Evolutionary conservation across 2,329 filamentous ascomycete genomes (phyloP), one percentile per base, ranked within the genome.

Genomic region (Colletotrichum zoysiae): DNA sequence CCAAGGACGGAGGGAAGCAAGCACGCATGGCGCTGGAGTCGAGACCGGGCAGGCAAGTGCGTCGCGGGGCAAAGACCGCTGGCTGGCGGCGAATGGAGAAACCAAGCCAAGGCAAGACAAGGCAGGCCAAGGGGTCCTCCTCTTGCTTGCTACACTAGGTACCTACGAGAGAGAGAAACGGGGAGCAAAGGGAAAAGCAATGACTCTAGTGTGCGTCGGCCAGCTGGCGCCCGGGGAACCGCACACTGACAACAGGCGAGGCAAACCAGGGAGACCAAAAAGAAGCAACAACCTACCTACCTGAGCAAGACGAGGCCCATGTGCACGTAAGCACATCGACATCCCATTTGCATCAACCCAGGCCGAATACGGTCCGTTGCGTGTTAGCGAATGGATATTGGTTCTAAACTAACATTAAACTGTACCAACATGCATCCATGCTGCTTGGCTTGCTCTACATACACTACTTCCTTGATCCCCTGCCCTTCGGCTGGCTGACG

Each of bases 271-370:
- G 20, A 38, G 33, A 42, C 33, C 44, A 44, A 46, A n/a, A 56
- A 69, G 55, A 69, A 71, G 69, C 65, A 60, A 64, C n/a, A 62
- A 20, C n/a, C 23, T 58, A 20, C n/a, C 23, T 58, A 23, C n/a
- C n/a, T 62, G 56, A 61, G 46, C 23, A 44, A 57, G 64, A 50
- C 64, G 68, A 67, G 64, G 23, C 23, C 50, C 62, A 56, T 51
- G 57, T 71, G 64, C 64, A 53, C n/a, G 26, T 40, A 11, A 16
- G 23, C 38, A 46, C 38, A 18, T 33, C 33, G 30, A 42, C 46
- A 42, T 56, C 38, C 16, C 56, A 38, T 38, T 30, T 40, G 46
- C 33, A 48, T 46, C 38, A 57, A 20, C 30, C 55, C 20, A 2
- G 35, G 40, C 33, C 64, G 42, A 58, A 62, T 62, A 35, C 50